Conservation (phyloP, 306 rosid genomes). For the Fragaria vesca region DNA sequence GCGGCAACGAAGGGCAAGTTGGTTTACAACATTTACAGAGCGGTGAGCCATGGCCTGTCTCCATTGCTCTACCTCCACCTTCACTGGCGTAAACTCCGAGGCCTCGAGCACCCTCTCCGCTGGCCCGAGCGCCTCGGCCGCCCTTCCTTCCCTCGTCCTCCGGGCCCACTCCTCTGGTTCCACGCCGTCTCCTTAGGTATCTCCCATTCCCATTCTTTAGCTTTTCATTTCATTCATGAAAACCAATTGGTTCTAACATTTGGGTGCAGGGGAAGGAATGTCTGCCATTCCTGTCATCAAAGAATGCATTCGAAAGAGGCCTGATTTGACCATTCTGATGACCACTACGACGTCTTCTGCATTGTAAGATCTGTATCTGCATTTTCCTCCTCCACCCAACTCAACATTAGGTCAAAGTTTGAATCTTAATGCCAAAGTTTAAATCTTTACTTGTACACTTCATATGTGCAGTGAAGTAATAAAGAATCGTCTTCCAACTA, state of each 20-base stretch:
- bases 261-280: conserved; percentile 77
- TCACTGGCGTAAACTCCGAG: conserved; percentile 58
- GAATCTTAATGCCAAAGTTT: background rate
- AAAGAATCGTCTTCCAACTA: conserved; percentile 62
- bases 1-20: conserved; percentile 48
- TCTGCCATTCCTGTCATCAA: conserved; percentile 79
- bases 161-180: conserved; percentile 79
- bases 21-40: conserved; percentile 63
- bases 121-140: conserved; percentile 87
- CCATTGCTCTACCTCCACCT: conserved; percentile 65
- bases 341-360: conserved; percentile 79
- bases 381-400: background rate
- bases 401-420: background rate
- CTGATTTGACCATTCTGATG: conserved; percentile 66
- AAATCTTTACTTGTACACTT: background rate
- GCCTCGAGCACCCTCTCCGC: conserved; percentile 60
- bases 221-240: background rate
- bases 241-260: background rate
- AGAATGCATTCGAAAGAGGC: conserved; percentile 59
- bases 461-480: conserved; percentile 71
- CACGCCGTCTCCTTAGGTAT: conserved; percentile 87
- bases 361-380: conserved; percentile 48
- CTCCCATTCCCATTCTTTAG: background rate
- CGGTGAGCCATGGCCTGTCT: conserved; percentile 55
- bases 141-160: conserved; percentile 61